Evolutionary conservation across 1,284 basidiomycete genomes (phyloP).

Genomic region (Trichosporon sp.): DNA sequence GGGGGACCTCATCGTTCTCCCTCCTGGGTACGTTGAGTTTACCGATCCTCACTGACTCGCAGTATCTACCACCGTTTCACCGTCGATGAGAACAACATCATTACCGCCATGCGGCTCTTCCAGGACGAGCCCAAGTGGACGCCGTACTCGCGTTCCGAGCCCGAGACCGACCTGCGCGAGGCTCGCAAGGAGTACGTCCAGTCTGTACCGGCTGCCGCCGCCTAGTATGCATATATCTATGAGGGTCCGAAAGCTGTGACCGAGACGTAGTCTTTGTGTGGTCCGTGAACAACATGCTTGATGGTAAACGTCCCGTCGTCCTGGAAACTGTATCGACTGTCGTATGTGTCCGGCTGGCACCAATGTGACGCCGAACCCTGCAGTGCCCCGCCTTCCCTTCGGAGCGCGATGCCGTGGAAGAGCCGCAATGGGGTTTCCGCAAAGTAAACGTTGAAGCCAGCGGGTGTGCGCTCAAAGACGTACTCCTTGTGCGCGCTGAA

Average conservation of each 20-base stretch:
- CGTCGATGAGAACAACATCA: conserved; percentile 63
- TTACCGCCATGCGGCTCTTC: conserved; percentile 73
- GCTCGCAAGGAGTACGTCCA: conserved; percentile 62
- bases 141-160: conserved; percentile 61
- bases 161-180: conserved; percentile 60
- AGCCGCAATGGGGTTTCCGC: neutral
- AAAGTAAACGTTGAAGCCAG: neutral
- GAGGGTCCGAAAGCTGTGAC: neutral
- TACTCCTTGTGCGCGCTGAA: conserved; percentile 1
- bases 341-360: neutral
- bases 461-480: neutral
- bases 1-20: conserved; percentile 69
- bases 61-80: conserved; percentile 81
- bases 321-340: neutral
- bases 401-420: neutral
- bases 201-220: conserved; percentile 3
- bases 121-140: conserved; percentile 86
- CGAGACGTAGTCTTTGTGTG: neutral
- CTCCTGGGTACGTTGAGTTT: conserved; percentile 55
- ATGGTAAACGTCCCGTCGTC: neutral
- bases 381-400: neutral
- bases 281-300: neutral
- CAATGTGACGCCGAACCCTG: neutral
- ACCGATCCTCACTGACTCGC: neutral
- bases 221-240: neutral